These are phyloP conservation scores for Corymbia calophylla DNA, from an alignment of 441 rosid genomes.

Conservation along the genomic window DNA sequence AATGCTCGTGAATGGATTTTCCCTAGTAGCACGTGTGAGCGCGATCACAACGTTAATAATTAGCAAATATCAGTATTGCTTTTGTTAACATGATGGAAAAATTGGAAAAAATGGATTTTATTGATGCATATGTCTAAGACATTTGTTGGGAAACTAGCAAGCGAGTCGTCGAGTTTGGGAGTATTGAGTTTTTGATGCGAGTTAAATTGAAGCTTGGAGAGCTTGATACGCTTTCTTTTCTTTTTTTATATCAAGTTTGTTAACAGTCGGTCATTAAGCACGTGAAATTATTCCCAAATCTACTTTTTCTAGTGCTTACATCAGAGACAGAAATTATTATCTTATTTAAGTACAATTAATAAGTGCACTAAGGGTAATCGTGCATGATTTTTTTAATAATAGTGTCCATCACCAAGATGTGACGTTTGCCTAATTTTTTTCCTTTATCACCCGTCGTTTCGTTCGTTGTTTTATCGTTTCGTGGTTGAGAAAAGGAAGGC, in stretches of 20 bases:
- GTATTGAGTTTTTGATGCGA: too few species aligned
- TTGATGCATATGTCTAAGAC: neutral
- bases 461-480: neutral
- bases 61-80: neutral
- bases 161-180: neutral
- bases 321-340: neutral
- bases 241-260: neutral
- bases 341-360: neutral
- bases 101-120: neutral
- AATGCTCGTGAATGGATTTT: too few species aligned
- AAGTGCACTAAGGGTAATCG: neutral
- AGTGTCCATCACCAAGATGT: neutral
- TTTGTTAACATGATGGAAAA: neutral
- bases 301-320: neutral
- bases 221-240: neutral
- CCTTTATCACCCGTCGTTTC: neutral
- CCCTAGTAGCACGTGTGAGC: too few species aligned
- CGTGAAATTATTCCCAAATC: neutral
- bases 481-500: neutral
- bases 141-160: too few species aligned
- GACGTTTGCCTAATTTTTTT: neutral
- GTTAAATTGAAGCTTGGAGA: neutral
- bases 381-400: neutral
- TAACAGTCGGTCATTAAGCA: accelerated
- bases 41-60: neutral